These are phyloP conservation scores for Pseudogymnoascus sp. DNA, from an alignment of 2,329 filamentous ascomycete genomes.

Conservation along the genomic window DNA sequence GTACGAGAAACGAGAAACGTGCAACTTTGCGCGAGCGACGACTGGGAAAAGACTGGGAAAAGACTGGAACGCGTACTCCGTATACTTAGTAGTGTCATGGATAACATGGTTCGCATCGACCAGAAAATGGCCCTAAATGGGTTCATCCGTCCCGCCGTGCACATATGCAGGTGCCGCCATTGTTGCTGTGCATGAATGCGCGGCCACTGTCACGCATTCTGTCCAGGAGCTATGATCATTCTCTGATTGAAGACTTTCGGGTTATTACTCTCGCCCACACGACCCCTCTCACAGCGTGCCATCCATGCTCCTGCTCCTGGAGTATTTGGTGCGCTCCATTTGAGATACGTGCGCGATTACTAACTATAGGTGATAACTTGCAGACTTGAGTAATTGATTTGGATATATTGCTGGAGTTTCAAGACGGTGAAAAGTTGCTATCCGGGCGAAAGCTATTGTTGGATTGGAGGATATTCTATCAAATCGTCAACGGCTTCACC, in stretches of 20 bases:
- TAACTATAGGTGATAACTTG: neutral
- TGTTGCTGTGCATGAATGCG: neutral
- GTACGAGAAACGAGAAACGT: neutral
- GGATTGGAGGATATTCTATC: neutral
- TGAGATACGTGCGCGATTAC: neutral
- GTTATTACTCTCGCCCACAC: neutral
- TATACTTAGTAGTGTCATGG: neutral
- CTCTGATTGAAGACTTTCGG: neutral
- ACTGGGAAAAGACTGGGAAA: neutral
- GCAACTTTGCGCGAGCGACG: neutral
- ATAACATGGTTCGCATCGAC: neutral
- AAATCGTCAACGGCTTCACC: neutral
- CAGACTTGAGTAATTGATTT: neutral
- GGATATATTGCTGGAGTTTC: neutral
- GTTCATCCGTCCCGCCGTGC: neutral
- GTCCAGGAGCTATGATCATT: neutral
- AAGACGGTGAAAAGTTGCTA: neutral
- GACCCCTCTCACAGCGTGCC: neutral
- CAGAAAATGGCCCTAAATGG: neutral
- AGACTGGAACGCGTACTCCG: neutral
- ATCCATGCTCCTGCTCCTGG: neutral
- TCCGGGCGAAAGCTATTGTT: neutral
- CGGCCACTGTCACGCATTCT: neutral
- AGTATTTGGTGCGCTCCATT: neutral
- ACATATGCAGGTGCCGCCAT: neutral